Conservation (phyloP, 1,139 yeast species). For the Taiozyma onychis region DNA sequence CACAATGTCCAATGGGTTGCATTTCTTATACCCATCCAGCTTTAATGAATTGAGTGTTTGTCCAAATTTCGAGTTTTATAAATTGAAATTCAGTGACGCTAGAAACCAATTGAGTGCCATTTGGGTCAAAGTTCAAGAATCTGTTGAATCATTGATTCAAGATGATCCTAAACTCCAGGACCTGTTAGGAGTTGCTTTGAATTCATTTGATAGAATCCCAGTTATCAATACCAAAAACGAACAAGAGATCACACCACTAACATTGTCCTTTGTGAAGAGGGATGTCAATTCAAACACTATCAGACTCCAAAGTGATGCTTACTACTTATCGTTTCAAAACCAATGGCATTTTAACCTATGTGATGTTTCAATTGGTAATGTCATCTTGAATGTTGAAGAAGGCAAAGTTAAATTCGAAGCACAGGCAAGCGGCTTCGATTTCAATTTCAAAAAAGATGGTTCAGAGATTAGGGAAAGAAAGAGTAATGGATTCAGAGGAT, state of each 20-base stretch:
- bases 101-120: slow-evolving; percentile 58
- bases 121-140: slow-evolving; percentile 56
- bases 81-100: slow-evolving; percentile 55
- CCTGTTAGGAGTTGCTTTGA: slow-evolving; percentile 48
- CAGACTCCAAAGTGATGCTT: slow-evolving; percentile 41
- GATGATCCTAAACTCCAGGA: slow-evolving; percentile 31
- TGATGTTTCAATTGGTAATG: slow-evolving; percentile 45
- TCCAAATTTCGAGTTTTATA: slow-evolving; percentile 58
- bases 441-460: slow-evolving; percentile 33
- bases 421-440: slow-evolving; percentile 45
- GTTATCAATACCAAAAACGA: slow-evolving; percentile 34
- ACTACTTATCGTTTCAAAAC: slow-evolving; percentile 60
- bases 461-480: slow-evolving; percentile 16
- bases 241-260: slow-evolving; percentile 39
- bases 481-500: slow-evolving; percentile 7
- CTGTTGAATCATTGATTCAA: slow-evolving; percentile 38
- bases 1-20: slow-evolving; percentile 66
- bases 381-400: slow-evolving; percentile 34
- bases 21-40: slow-evolving; percentile 66
- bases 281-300: slow-evolving; percentile 26
- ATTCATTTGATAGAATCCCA: slow-evolving; percentile 63
- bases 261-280: slow-evolving; percentile 27
- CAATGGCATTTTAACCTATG: slow-evolving; percentile 77
- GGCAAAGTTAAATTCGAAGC: slow-evolving; percentile 39
- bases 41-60: slow-evolving; percentile 65